A percentile compares a stretch with the other conserved stretches of the same genome.
Evolutionary conservation across 495 filamentous ascomycete genomes (phyloP).

Genomic region (Penicillium desertorum): DNA sequence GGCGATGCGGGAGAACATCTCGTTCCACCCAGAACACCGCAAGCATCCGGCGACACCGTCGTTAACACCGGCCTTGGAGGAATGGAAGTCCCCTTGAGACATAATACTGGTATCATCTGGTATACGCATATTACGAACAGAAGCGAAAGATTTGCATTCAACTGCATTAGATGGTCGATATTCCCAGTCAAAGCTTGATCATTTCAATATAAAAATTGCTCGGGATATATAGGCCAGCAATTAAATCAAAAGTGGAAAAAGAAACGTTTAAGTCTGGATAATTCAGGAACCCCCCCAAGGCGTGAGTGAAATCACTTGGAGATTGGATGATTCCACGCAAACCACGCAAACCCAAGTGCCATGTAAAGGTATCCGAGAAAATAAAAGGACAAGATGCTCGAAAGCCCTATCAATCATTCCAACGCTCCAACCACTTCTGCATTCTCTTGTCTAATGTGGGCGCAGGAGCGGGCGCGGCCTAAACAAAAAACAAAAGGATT

Average conservation of each 20-base stretch:
- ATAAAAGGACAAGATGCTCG: conserved; percentile 4
- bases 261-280: not conserved
- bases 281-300: not conserved
- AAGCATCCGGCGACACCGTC: conserved; percentile 33
- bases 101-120: not conserved
- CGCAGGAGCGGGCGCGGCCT: conserved; percentile 41
- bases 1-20: conserved; percentile 83
- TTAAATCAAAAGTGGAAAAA: not conserved
- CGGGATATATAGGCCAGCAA: conserved; percentile 9
- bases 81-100: conserved; percentile 20
- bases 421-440: conserved; percentile 36
- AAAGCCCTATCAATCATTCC: conserved; percentile 28
- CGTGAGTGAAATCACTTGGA: not conserved
- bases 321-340: not conserved
- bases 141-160: conserved; percentile 9
- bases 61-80: conserved; percentile 40
- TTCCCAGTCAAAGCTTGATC: not conserved
- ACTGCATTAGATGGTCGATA: not conserved
- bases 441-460: conserved; percentile 35
- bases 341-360: not conserved
- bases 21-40: conserved; percentile 50
- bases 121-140: conserved; percentile 6
- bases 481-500: not conserved
- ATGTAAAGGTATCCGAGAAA: conserved; percentile 3
- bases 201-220: conserved; percentile 1